These are phyloP conservation scores for Dendrocalamus sinicus DNA, from an alignment of 176 grass and related monocot species.

Conservation along the genomic window DNA sequence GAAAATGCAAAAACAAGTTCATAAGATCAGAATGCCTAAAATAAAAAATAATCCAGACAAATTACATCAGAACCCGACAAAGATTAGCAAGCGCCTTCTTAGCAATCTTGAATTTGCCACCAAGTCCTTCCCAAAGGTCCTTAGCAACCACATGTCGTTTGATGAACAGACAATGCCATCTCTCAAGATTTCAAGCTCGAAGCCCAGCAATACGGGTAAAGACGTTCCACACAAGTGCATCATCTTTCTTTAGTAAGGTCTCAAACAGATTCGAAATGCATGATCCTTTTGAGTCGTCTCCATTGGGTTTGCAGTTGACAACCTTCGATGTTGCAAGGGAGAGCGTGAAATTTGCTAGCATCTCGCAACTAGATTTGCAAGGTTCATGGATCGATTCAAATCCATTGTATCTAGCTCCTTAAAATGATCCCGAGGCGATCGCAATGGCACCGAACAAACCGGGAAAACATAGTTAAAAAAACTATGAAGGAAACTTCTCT, in stretches of 20 bases:
- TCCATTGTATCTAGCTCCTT: conserved; percentile 89
- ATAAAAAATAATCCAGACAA: not conserved
- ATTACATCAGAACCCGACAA: conserved; percentile 83
- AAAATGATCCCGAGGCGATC: conserved; percentile 95
- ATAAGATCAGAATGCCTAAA: not conserved
- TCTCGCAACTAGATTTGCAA: conserved; percentile 81
- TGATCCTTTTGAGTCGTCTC: conserved; percentile 63
- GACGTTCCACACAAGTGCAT: conserved; percentile 70
- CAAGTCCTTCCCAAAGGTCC: conserved; percentile 41
- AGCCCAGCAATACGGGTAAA: conserved; percentile 74
- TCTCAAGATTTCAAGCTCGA: conserved; percentile 71
- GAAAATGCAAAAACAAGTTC: conserved; percentile 22
- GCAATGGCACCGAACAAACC: conserved; percentile 37
- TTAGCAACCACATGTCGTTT: conserved; percentile 65
- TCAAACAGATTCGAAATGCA: conserved; percentile 88
- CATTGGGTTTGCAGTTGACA: conserved; percentile 61
- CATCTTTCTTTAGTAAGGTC: conserved; percentile 63
- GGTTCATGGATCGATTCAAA: conserved; percentile 70
- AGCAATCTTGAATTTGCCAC: conserved; percentile 70
- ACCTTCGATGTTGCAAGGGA: conserved; percentile 78
- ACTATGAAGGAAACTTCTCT: not conserved
- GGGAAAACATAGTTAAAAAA: conserved; percentile 21
- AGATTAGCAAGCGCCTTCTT: conserved; percentile 83
- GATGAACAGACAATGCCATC: conserved; percentile 71
- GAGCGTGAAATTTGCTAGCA: conserved; percentile 73